These are phyloP conservation scores for Sugiyamaella japonica DNA, from an alignment of 1,139 yeast species.

Conservation along the genomic window DNA sequence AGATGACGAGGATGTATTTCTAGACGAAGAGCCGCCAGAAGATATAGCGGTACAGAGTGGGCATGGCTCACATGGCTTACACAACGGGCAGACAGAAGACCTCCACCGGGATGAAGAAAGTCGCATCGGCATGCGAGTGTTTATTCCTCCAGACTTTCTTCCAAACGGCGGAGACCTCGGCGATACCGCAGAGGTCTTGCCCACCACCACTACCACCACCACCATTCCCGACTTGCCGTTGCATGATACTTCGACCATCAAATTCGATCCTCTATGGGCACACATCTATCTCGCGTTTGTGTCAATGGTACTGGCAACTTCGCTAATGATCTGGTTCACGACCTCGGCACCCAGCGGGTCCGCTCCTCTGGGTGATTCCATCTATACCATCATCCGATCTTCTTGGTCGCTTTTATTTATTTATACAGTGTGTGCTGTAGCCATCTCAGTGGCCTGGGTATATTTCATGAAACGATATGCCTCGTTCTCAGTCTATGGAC, in stretches of 20 bases:
- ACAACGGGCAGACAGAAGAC: neutral
- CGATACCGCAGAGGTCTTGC: conserved; percentile 5
- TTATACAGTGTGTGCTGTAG: conserved; percentile 37
- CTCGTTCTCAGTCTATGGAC: conserved; percentile 38
- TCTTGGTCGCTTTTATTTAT: conserved; percentile 35
- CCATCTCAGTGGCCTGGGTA: conserved; percentile 41
- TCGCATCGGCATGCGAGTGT: conserved; percentile 28
- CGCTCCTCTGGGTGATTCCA: conserved; percentile 40
- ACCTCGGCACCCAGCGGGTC: conserved; percentile 32
- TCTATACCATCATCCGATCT: conserved; percentile 36
- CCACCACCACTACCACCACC: neutral
- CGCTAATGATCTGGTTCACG: conserved; percentile 39
- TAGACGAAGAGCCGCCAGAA: conserved; percentile 32
- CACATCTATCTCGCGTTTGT: conserved; percentile 35
- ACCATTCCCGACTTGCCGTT: conserved; percentile 24
- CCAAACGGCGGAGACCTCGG: conserved; percentile 20
- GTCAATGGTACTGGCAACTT: conserved; percentile 40
- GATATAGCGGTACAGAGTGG: conserved; percentile 30
- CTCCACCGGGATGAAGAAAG: conserved; percentile 14
- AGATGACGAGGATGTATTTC: neutral
- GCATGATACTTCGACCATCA: conserved; percentile 23
- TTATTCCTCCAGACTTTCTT: conserved; percentile 28
- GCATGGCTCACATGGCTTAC: neutral
- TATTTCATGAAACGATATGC: conserved; percentile 37
- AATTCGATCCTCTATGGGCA: conserved; percentile 38